Percentiles rank a stretch among this genome's conserved stretches.
Evolutionary conservation across 108 stramenopile genomes (phyloP).

Genomic region (Cyclotella cryptica): DNA sequence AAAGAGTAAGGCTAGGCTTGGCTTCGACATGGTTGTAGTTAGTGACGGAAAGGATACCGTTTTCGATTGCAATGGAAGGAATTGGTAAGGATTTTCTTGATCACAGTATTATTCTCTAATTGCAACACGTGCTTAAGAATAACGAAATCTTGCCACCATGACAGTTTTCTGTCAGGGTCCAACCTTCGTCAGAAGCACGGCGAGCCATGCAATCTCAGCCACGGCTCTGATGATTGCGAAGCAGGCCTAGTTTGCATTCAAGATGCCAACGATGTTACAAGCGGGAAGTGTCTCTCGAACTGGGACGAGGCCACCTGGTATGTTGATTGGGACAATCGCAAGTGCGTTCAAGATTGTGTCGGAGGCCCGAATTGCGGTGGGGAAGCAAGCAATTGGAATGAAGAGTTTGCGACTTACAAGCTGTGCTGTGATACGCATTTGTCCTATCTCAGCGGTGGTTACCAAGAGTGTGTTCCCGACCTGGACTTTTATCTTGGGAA

Average conservation of each 20-base stretch:
- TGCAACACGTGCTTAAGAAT: not conserved
- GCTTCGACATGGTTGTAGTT: not conserved
- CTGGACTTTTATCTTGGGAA: not conserved
- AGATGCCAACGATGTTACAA: slow-evolving; percentile 3
- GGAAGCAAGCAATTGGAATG: not conserved
- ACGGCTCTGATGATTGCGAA: slow-evolving; percentile 7
- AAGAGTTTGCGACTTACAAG: slow-evolving; percentile 3
- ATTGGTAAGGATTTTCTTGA: not conserved
- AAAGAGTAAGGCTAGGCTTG: not conserved
- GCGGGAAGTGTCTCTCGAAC: not conserved
- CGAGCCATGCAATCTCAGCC: slow-evolving; percentile 9
- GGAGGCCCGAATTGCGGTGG: slow-evolving; percentile 21
- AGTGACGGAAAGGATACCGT: not conserved
- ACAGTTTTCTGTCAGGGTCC: slow-evolving; percentile 3
- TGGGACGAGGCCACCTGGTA: not conserved
- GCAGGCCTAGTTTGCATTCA: not conserved
- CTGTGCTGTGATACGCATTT: slow-evolving; percentile 14
- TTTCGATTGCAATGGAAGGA: slow-evolving; percentile 9
- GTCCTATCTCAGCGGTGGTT: not conserved
- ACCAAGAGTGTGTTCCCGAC: slow-evolving; percentile 3
- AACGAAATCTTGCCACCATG: not conserved
- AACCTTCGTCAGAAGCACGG: not conserved
- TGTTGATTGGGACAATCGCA: slow-evolving; percentile 31
- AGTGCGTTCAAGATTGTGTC: slow-evolving; percentile 57
- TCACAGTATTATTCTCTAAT: not conserved